A percentile compares a stretch with the other conserved stretches of the same genome.
Conservation (phyloP, 108 stramenopile genomes). For the Epithemia pelagica region DNA sequence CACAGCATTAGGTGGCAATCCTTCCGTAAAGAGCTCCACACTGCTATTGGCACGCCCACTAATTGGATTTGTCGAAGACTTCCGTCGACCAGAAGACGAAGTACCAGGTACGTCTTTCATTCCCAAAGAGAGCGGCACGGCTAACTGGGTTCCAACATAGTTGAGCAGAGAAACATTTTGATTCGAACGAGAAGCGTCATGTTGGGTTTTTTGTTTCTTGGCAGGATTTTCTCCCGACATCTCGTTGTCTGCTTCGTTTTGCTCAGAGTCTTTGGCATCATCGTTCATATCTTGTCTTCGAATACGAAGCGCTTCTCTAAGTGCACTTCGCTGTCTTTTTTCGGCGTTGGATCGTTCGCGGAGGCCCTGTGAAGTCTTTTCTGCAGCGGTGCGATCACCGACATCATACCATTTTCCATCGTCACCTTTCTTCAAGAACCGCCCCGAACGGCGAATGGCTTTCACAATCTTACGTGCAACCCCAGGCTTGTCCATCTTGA, state of each 20-base stretch:
- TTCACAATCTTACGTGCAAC: constrained; percentile 71
- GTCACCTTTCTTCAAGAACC: constrained; percentile 63
- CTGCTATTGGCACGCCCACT: not conserved
- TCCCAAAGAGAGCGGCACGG: constrained; percentile 26
- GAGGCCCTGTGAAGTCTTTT: constrained; percentile 71
- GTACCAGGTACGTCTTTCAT: constrained; percentile 7
- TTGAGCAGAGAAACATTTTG: constrained; percentile 9
- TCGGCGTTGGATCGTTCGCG: constrained; percentile 63
- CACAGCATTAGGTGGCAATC: constrained; percentile 37
- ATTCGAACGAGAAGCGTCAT: not conserved
- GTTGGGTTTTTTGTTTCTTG: constrained; percentile 23
- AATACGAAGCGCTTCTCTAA: constrained; percentile 34
- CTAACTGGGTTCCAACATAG: constrained; percentile 15
- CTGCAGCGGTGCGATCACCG: constrained; percentile 56
- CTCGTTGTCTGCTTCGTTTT: constrained; percentile 6
- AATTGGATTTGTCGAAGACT: not conserved
- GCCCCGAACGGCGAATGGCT: constrained; percentile 40
- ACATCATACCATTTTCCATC: constrained; percentile 67
- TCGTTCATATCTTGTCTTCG: constrained; percentile 16
- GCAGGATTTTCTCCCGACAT: not conserved
- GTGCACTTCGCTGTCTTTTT: constrained; percentile 35
- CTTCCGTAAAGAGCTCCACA: constrained; percentile 15
- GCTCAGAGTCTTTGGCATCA: constrained; percentile 11
- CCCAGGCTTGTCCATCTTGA: constrained; percentile 71
- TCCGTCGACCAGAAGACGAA: not conserved